Percentiles rank a stretch among this genome's conserved stretches.
phyloP scores from a whole-genome alignment of 768 basidiomycete species.

The Termitomyces sp. region DNA sequence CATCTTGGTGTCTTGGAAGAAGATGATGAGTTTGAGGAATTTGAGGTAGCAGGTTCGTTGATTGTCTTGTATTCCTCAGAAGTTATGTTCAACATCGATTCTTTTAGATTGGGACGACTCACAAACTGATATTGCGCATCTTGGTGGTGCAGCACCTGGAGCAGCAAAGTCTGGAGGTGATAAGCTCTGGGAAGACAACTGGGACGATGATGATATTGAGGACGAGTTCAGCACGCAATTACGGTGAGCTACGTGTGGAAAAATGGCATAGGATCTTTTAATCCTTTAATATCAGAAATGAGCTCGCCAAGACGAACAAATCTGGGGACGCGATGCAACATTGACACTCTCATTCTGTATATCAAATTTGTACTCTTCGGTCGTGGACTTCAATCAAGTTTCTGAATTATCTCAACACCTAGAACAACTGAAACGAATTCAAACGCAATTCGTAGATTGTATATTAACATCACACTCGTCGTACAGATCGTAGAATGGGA shows the following conservation, averaged over 20 bases:
- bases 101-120: conserved; percentile 84
- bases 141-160: conserved; percentile 70
- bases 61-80: background rate
- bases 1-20: conserved; percentile 92
- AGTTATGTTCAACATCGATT: background rate
- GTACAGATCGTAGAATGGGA: background rate
- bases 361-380: background rate
- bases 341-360: conserved; percentile 20
- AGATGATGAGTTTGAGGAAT: conserved; percentile 97
- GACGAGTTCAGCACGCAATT: conserved; percentile 96
- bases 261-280: background rate
- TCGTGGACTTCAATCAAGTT: background rate
- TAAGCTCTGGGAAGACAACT: conserved; percentile 99
- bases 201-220: conserved; percentile 99
- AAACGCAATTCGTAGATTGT: background rate
- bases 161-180: conserved; percentile 79
- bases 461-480: background rate
- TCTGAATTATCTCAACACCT: background rate
- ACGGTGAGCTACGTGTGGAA: conserved; percentile 53
- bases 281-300: conserved; percentile 40
- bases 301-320: conserved; percentile 57
- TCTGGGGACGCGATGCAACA: conserved; percentile 54
- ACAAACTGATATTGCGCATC: conserved; percentile 76
- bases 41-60: conserved; percentile 71
- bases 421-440: background rate